Percentiles rank a stretch among this genome's conserved stretches.
These are phyloP conservation scores for Trichoderma pleuroti DNA, from an alignment of 2,329 filamentous ascomycete genomes.

Conservation along the genomic window DNA sequence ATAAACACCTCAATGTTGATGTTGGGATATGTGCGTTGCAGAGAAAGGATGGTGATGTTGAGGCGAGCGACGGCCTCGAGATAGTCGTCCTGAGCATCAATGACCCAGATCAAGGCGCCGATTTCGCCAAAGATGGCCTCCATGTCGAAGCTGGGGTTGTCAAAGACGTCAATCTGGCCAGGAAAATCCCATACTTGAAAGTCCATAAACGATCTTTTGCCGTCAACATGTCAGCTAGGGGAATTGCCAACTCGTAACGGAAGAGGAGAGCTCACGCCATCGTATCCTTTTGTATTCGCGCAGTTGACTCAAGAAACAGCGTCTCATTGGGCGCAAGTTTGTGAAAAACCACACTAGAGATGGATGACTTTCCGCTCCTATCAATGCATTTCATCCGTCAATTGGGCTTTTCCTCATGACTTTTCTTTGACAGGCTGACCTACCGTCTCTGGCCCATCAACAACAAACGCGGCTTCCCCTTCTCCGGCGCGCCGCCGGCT, in stretches of 20 bases:
- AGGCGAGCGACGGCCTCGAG: slow-evolving; percentile 84
- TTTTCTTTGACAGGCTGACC: slow-evolving; percentile 14
- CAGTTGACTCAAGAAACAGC: slow-evolving; percentile 91
- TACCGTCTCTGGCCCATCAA: slow-evolving; percentile 96
- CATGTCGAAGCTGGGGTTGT: slow-evolving; percentile 84
- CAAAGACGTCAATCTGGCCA: slow-evolving; percentile 84
- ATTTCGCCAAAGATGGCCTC: slow-evolving; percentile 93
- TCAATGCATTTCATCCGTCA: neutral
- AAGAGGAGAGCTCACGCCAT: slow-evolving; percentile 68
- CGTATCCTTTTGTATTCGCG: slow-evolving; percentile 87
- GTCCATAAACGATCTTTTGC: slow-evolving; percentile 88
- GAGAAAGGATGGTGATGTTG: slow-evolving; percentile 82
- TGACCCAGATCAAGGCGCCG: slow-evolving; percentile 95
- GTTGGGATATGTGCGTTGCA: slow-evolving; percentile 83
- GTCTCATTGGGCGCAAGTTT: slow-evolving; percentile 96
- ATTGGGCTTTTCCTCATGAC: neutral
- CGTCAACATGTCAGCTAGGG: slow-evolving; percentile 9
- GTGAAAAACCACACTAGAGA: slow-evolving; percentile 98
- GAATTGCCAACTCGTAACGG: too few relatives aligned
- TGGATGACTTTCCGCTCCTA: slow-evolving; percentile 97
- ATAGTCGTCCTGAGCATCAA: slow-evolving; percentile 97
- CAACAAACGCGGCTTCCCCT: slow-evolving; percentile 77
- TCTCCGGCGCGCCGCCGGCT: slow-evolving; percentile 46
- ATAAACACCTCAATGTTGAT: slow-evolving; percentile 99
- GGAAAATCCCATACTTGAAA: slow-evolving; percentile 99